Percentiles rank a stretch among this genome's conserved stretches.
Conservation (phyloP, 768 basidiomycete genomes). For the Leucosporidium creatinivorum region DNA sequence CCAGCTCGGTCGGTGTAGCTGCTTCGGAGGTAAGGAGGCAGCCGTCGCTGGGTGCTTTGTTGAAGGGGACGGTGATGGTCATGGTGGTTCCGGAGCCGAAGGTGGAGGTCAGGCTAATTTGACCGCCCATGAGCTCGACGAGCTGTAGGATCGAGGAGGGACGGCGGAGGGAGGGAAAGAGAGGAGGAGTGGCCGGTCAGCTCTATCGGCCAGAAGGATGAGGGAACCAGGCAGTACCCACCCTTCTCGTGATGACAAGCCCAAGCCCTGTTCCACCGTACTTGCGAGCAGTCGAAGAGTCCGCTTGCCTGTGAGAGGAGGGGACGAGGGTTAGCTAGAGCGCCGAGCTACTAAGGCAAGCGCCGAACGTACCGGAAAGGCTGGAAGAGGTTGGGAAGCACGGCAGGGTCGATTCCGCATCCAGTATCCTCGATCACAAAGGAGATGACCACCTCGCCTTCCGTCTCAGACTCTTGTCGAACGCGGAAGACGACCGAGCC, state of each 20-base stretch:
- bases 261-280: constrained; percentile 95
- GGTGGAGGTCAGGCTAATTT: constrained; percentile 1
- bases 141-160: constrained; percentile 4
- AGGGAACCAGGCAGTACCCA: not conserved
- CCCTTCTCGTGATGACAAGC: constrained; percentile 58
- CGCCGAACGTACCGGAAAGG: constrained; percentile 23
- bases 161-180: not conserved
- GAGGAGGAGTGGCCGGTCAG: too few species aligned
- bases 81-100: constrained; percentile 29
- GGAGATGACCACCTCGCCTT: not conserved
- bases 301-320: constrained; percentile 55
- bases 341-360: not conserved
- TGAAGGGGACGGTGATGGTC: not conserved
- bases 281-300: constrained; percentile 80
- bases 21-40: not conserved
- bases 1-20: not conserved
- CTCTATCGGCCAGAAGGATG: too few species aligned
- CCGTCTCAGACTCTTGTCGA: constrained; percentile 17
- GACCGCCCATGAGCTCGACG: constrained; percentile 34
- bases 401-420: constrained; percentile 21
- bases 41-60: not conserved
- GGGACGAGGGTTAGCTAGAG: not conserved
- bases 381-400: constrained; percentile 27
- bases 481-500: constrained; percentile 1
- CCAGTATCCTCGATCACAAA: constrained; percentile 27